These are phyloP conservation scores for Candolleomyces efflorescens DNA, from an alignment of 768 basidiomycete genomes.

Conservation along the genomic window DNA sequence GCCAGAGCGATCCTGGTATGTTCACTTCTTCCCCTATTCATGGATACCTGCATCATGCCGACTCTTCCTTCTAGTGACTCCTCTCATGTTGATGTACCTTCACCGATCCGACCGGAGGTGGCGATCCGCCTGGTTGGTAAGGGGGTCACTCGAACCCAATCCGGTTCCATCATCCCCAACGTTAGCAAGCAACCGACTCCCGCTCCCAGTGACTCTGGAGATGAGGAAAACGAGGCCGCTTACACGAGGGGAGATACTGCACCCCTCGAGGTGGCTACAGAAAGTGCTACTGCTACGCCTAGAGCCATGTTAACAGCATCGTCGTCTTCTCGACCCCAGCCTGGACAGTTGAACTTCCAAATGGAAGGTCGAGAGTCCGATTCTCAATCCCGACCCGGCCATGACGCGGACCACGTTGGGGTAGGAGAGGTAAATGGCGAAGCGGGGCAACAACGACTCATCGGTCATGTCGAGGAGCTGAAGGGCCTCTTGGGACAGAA, in stretches of 20 bases:
- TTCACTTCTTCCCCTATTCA: background rate
- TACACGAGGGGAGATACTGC: background rate
- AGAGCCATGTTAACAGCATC: background rate
- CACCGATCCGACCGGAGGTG: background rate
- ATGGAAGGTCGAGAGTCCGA: background rate
- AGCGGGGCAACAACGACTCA: no score
- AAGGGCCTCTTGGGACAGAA: background rate
- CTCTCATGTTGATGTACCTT: background rate
- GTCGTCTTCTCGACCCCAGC: background rate
- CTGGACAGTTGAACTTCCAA: background rate
- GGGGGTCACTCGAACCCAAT: constrained; percentile 29
- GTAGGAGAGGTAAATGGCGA: no score
- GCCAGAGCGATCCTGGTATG: background rate
- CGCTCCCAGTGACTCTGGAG: constrained; percentile 33
- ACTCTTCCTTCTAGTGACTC: background rate
- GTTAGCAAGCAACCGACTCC: constrained; percentile 49
- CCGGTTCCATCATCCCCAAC: constrained; percentile 43
- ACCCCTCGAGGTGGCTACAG: background rate
- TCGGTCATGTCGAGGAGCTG: background rate
- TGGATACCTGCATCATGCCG: background rate
- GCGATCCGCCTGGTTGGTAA: background rate
- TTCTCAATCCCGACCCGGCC: background rate
- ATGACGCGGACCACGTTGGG: no score
- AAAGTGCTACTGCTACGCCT: background rate
- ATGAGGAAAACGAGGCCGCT: background rate